Evolutionary conservation across 2,329 filamentous ascomycete species (phyloP), one percentile per base, ranked within the genome.

Genomic region (Fusarium hainanense): DNA sequence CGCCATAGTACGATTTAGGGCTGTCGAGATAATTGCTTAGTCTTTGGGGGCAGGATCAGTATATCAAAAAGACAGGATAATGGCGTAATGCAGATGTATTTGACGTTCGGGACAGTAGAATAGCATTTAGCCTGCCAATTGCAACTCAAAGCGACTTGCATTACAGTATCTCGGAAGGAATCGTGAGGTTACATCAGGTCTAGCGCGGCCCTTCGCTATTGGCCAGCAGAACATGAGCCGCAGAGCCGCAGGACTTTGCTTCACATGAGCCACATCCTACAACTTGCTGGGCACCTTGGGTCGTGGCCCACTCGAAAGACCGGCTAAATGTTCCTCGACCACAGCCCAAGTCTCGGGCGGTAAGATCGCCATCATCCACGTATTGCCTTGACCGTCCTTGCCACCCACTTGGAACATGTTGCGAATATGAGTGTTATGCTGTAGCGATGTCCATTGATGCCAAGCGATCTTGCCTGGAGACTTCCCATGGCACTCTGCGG

Each of bases 351-450:
- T 30, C 4, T 57, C 51, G 5, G 50, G 50, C 7, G 51, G 57
- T 4, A 59, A 12, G 21, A 59, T 30, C 8, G 41, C 57, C 57
- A 59, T 59, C 50, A 59, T 59, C 57, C 57, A 59, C 2, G 50
- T 59, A 47, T 59, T 57, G 8, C 30, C 57, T 9, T 30, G 41
- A 7, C 23, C 57, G 16, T 59, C 50, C 10, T 27, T 57, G 13
- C 57, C 57, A 14, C 57, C 57, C 10, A 59, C 57, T 11, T 59
- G 51, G 30, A 59, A 59, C 57, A 59, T 59, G 12, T 59, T 59
- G 16, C 56, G 56, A 16, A 46, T 25, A 6, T 59, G 56, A 5
- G 41, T 25, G 13, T 16, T 56, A 8, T 59, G 57, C 23, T 59
- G 50, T 9, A 59, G 10, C 1, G 51, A 46, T 14, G 50, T 59